Conservation (phyloP, 2,329 filamentous ascomycete genomes). For the Alternaria arborescens region DNA sequence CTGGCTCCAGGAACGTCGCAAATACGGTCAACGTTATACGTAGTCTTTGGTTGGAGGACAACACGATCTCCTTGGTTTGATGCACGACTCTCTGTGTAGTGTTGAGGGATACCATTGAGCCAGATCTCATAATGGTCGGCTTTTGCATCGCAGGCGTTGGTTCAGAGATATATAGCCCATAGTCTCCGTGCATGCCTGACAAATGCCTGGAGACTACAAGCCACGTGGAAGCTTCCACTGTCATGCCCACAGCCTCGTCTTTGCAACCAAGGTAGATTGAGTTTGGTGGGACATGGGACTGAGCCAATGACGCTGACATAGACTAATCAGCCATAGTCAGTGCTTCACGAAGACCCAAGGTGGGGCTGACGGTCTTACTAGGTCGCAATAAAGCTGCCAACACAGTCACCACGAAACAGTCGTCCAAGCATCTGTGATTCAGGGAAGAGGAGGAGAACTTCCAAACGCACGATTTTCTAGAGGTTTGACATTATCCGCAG, state of each 20-base stretch:
- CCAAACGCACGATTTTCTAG: neutral
- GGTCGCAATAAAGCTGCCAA: constrained; percentile 1
- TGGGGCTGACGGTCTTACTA: constrained; percentile 12
- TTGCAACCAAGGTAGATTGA: neutral
- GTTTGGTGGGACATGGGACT: neutral
- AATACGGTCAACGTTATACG: neutral
- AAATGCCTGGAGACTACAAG: neutral
- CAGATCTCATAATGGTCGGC: neutral
- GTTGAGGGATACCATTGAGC: neutral
- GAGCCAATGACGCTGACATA: constrained; percentile 11
- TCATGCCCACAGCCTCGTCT: neutral
- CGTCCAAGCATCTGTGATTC: neutral
- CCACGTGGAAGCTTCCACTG: neutral
- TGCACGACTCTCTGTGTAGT: neutral
- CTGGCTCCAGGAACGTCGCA: constrained; percentile 6
- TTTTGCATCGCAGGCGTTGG: neutral
- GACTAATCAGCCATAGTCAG: constrained; percentile 5
- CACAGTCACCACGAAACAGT: neutral
- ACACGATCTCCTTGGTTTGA: neutral
- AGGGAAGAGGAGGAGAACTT: too few relatives aligned
- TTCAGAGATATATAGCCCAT: neutral
- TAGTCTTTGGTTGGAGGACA: neutral
- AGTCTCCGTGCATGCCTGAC: neutral
- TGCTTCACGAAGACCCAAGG: constrained; percentile 4
- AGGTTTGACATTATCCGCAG: neutral